Conservation (phyloP, 495 filamentous ascomycete species). For the Neurospora terricola region DNA sequence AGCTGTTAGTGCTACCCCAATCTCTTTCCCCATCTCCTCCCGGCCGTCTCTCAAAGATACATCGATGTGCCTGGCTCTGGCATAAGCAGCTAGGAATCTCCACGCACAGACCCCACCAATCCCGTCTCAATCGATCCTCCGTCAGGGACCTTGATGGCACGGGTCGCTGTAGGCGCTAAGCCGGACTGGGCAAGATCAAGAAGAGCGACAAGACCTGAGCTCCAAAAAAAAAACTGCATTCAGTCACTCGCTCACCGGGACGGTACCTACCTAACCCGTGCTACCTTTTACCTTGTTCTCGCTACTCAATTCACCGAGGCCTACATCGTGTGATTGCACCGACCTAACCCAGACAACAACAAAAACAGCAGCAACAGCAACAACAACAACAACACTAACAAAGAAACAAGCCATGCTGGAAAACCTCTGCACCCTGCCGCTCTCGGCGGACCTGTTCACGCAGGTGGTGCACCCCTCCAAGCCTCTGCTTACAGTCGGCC, state of each 20-base stretch:
- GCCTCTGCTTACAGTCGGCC: slow-evolving; percentile 75
- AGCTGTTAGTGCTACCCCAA: neutral
- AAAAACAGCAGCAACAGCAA: neutral
- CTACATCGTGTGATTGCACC: neutral
- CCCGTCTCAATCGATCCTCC: neutral
- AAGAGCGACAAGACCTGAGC: neutral
- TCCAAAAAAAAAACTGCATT: neutral
- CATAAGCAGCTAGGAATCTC: neutral
- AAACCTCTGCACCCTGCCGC: slow-evolving; percentile 78
- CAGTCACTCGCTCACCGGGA: neutral
- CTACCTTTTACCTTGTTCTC: neutral
- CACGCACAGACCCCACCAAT: neutral
- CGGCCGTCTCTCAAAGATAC: neutral
- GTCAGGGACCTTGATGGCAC: neutral
- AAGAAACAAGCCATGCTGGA: slow-evolving; percentile 48
- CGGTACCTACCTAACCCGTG: neutral
- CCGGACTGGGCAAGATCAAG: neutral
- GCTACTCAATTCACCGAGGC: neutral
- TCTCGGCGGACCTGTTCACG: slow-evolving; percentile 78
- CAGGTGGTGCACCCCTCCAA: slow-evolving; percentile 77
- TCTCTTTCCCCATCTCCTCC: neutral
- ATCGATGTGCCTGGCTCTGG: neutral
- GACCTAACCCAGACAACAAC: neutral
- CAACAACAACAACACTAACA: neutral
- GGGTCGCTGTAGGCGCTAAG: neutral